These are phyloP conservation scores for Trichoderma sp. DNA, from an alignment of 2,329 filamentous ascomycete species.

Conservation along the genomic window DNA sequence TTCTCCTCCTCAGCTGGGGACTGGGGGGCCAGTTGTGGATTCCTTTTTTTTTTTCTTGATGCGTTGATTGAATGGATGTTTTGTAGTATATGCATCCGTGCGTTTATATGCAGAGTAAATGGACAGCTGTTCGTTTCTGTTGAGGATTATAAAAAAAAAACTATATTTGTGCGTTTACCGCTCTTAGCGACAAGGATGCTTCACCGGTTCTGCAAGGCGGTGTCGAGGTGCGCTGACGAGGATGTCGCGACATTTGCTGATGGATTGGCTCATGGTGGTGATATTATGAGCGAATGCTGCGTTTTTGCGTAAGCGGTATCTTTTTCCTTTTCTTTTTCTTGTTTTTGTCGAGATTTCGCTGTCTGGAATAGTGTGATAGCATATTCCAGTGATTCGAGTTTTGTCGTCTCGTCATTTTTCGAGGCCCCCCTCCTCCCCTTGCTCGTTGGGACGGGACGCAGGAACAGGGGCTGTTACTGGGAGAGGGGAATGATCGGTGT, in stretches of 20 bases:
- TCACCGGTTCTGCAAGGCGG: not conserved
- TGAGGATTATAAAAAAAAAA: not conserved
- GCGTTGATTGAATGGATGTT: conserved; percentile 2
- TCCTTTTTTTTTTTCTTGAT: not conserved
- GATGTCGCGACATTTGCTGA: not conserved
- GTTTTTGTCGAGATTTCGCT: not conserved
- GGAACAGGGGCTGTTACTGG: not conserved
- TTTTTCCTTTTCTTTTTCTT: no score
- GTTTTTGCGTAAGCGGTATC: not conserved
- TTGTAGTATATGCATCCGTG: not conserved
- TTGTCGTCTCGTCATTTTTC: not conserved
- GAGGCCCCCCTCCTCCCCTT: not conserved
- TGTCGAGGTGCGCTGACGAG: not conserved
- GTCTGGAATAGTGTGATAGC: not conserved
- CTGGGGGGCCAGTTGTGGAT: not conserved
- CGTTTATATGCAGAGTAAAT: not conserved
- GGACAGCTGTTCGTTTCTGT: not conserved
- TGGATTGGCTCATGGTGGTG: conserved; percentile 4
- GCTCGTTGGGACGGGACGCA: not conserved
- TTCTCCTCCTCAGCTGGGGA: not conserved
- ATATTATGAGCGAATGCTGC: not conserved
- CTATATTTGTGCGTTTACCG: conserved; percentile 6
- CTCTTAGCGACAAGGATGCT: conserved; percentile 13
- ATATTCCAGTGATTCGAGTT: not conserved
- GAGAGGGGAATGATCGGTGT: conserved; percentile 12